Conservation (phyloP, 1,284 basidiomycete genomes). For the Binderoboletus segoi region DNA sequence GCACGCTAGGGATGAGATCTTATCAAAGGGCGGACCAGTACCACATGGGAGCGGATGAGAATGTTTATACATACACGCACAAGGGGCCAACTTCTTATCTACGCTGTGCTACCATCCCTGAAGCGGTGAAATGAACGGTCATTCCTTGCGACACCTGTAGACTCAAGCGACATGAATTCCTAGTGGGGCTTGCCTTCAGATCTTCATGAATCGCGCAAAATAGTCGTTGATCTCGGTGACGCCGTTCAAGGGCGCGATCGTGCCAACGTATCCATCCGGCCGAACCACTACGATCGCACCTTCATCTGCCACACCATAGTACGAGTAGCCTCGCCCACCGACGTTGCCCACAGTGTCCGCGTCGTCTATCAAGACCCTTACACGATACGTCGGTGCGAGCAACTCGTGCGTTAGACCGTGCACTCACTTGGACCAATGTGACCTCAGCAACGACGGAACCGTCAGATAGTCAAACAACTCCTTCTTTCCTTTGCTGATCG, state of each 20-base stretch:
- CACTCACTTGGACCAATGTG: slow-evolving; percentile 69
- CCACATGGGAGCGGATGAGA: neutral
- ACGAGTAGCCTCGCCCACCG: slow-evolving; percentile 51
- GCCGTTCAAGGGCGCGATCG: slow-evolving; percentile 53
- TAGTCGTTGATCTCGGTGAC: slow-evolving; percentile 50
- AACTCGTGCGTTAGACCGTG: neutral
- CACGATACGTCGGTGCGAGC: slow-evolving; percentile 5
- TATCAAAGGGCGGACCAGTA: too few relatives aligned
- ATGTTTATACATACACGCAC: neutral
- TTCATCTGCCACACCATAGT: slow-evolving; percentile 56
- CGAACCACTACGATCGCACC: slow-evolving; percentile 70
- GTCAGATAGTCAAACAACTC: slow-evolving; percentile 49
- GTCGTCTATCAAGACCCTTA: slow-evolving; percentile 55
- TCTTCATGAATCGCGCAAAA: slow-evolving; percentile 47
- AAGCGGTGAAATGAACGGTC: neutral
- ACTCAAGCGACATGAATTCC: too few relatives aligned
- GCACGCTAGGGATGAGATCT: neutral
- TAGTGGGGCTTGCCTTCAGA: slow-evolving; percentile 8
- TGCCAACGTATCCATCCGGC: slow-evolving; percentile 76
- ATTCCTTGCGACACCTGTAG: neutral
- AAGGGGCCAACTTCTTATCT: too few relatives aligned
- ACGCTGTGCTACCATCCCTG: neutral
- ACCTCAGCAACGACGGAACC: slow-evolving; percentile 51
- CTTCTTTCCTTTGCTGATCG: slow-evolving; percentile 53
- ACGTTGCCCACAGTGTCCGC: slow-evolving; percentile 37